phyloP scores from a whole-genome alignment of 139 green algal species.

The Chlorella sp. region DNA sequence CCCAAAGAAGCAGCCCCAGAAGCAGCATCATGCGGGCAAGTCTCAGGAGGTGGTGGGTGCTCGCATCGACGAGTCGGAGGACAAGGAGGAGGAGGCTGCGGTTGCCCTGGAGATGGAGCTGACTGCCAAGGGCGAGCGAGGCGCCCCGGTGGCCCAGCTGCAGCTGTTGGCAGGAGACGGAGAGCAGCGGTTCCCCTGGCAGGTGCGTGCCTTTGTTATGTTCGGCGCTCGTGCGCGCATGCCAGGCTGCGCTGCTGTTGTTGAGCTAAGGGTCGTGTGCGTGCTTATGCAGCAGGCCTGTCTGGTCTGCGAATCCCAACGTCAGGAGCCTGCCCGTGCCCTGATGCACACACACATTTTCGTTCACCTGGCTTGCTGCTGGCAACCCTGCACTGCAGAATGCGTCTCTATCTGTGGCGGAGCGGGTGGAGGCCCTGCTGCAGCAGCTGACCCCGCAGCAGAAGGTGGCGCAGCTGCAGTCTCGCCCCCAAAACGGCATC shows the following conservation, averaged over 20 bases:
- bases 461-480: slow-evolving; percentile 16
- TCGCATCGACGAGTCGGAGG: not conserved
- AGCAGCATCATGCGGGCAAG: not conserved
- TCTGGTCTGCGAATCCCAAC: too few relatives aligned
- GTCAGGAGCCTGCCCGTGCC: too few relatives aligned
- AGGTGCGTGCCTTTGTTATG: not conserved
- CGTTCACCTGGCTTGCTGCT: too few relatives aligned
- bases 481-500: not conserved
- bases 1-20: not conserved
- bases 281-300: too few relatives aligned
- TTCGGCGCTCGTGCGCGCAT: too few relatives aligned
- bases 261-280: too few relatives aligned
- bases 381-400: not conserved
- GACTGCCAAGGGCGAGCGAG: too few relatives aligned
- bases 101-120: not conserved
- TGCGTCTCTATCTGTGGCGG: not conserved
- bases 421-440: slow-evolving; percentile 4
- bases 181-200: too few relatives aligned
- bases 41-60: not conserved
- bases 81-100: not conserved
- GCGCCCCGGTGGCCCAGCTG: too few relatives aligned
- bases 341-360: too few relatives aligned
- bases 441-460: not conserved
- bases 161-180: too few relatives aligned
- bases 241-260: too few relatives aligned